Evolutionary conservation across 768 basidiomycete genomes (phyloP).

Genomic region (Favolaschia claudopus): DNA sequence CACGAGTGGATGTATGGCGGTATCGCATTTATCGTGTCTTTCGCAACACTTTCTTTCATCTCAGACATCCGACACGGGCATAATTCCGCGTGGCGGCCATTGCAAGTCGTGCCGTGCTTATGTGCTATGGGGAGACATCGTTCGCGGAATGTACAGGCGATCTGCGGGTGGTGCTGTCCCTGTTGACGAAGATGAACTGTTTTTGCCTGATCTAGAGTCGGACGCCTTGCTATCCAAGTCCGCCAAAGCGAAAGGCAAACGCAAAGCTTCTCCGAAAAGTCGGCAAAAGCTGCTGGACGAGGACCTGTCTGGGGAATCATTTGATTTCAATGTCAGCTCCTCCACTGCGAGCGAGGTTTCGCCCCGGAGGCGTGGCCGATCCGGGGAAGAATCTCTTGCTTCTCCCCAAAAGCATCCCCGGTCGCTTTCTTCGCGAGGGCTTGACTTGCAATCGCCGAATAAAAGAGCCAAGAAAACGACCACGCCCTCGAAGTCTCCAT

Average conservation of each 20-base stretch:
- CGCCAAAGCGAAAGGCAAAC: background rate
- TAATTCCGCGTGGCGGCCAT: conserved; percentile 70
- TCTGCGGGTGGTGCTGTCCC: conserved; percentile 40
- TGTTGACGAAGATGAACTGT: conserved; percentile 44
- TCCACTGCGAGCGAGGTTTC: background rate
- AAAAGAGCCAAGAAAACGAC: conserved; percentile 15
- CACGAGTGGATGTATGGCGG: conserved; percentile 51
- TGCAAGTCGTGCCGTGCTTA: conserved; percentile 63
- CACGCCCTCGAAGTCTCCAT: background rate
- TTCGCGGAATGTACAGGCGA: conserved; percentile 68
- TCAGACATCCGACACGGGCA: conserved; percentile 29
- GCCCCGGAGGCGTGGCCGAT: background rate
- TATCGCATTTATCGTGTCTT: conserved; percentile 68
- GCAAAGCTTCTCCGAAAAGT: too few species aligned
- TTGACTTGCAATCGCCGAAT: conserved; percentile 15
- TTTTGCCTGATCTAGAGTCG: conserved; percentile 35
- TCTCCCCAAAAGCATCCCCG: too few species aligned
- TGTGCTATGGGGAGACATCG: conserved; percentile 73
- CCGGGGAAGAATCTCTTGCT: background rate
- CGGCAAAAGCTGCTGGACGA: too few species aligned
- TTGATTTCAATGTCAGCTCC: background rate
- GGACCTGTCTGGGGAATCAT: background rate
- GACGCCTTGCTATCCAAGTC: too few species aligned
- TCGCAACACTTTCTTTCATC: conserved; percentile 50
- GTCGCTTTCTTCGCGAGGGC: too few species aligned